These are phyloP conservation scores for Gossypium longicalyx DNA, from an alignment of 345 rosid genomes.

Conservation along the genomic window DNA sequence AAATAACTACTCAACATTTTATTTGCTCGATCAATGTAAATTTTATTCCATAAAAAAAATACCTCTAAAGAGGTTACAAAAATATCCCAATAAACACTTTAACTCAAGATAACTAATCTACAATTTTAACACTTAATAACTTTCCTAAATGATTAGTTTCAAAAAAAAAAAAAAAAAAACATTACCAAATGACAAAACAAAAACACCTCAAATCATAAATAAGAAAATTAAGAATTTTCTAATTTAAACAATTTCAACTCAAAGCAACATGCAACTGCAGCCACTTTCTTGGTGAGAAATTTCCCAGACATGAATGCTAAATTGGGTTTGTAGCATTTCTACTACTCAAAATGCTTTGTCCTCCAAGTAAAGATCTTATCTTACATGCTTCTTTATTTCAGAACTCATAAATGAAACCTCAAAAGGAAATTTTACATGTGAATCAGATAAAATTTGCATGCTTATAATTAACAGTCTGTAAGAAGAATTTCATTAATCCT, in stretches of 20 bases:
- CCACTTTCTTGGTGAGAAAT: neutral
- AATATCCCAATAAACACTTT: too few relatives aligned
- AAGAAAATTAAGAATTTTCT: neutral
- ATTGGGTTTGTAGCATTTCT: neutral
- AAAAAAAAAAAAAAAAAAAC: too few relatives aligned
- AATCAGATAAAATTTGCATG: neutral
- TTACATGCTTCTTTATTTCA: neutral
- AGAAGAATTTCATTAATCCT: constrained; percentile 66
- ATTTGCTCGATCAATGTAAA: too few relatives aligned
- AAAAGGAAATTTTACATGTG: neutral
- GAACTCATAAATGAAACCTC: neutral
- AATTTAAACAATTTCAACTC: neutral
- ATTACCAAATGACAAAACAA: neutral
- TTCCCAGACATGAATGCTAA: neutral
- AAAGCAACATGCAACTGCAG: neutral
- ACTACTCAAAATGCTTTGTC: neutral
- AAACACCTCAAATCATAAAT: neutral
- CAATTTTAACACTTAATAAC: too few relatives aligned
- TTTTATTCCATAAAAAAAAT: too few relatives aligned
- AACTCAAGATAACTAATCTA: too few relatives aligned
- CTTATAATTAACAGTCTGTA: constrained; percentile 62
- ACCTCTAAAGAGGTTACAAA: too few relatives aligned
- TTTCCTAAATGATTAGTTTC: too few relatives aligned
- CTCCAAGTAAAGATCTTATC: neutral
- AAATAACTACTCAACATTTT: too few relatives aligned